phyloP scores from a whole-genome alignment of 441 rosid species.

The Raphanus hybrid region DNA sequence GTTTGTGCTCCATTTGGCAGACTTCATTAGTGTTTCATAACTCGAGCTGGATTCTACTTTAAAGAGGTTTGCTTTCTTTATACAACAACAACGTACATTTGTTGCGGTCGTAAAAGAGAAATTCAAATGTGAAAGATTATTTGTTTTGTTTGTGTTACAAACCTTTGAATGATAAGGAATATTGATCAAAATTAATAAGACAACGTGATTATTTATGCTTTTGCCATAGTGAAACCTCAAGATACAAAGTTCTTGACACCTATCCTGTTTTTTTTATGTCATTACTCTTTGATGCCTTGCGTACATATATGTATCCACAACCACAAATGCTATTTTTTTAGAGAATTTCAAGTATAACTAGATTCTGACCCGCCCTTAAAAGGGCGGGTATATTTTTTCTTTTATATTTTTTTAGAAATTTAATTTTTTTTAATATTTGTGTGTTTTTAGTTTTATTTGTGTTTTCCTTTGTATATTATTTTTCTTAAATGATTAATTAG shows the following conservation, averaged over 20 bases:
- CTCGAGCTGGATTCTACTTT: background rate
- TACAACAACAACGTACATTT: no score
- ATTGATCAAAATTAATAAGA: background rate
- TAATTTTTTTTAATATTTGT: no score
- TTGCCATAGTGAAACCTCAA: background rate
- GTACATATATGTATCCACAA: background rate
- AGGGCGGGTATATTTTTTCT: no score
- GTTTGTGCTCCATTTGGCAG: background rate
- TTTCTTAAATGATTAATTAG: no score
- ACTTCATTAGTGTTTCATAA: background rate
- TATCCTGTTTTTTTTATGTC: background rate
- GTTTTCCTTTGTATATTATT: no score
- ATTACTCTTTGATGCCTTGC: background rate
- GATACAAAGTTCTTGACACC: background rate
- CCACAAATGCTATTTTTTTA: background rate
- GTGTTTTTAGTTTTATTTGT: no score
- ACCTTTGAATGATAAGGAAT: background rate
- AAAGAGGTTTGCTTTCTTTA: background rate
- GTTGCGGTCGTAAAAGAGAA: background rate
- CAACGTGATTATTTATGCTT: background rate
- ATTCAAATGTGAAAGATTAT: background rate
- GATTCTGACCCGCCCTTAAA: no score
- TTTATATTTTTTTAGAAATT: no score
- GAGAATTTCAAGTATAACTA: background rate
- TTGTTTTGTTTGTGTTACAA: background rate